Evolutionary conservation across 352 stramenopile genomes (phyloP).

Genomic region (Globisporangium cylindrosporum): DNA sequence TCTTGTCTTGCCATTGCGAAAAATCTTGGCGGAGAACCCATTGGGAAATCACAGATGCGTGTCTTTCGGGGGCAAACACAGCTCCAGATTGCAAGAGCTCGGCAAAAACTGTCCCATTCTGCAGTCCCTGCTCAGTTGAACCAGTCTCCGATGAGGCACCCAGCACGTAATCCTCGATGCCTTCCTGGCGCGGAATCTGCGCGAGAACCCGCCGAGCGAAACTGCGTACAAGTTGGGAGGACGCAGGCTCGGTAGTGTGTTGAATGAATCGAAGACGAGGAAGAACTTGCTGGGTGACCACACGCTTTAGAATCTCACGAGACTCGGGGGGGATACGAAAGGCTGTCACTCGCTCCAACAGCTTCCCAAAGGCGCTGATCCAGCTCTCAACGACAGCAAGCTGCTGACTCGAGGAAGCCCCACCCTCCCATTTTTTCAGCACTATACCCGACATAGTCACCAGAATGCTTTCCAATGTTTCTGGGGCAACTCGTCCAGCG

Average conservation of each 20-base stretch:
- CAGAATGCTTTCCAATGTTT: slow-evolving; percentile 5
- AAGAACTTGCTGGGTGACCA: slow-evolving; percentile 10
- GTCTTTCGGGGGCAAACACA: slow-evolving; percentile 10
- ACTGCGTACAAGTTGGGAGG: background rate
- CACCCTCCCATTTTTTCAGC: background rate
- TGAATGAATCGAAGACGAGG: slow-evolving; percentile 2
- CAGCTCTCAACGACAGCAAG: slow-evolving; percentile 8
- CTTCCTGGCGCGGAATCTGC: slow-evolving; percentile 10
- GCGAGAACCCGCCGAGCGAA: slow-evolving; percentile 13
- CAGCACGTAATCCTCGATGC: slow-evolving; percentile 14
- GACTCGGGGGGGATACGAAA: slow-evolving; percentile 6
- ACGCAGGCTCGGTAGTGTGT: background rate
- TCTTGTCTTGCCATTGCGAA: slow-evolving; percentile 7
- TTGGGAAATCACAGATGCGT: slow-evolving; percentile 13
- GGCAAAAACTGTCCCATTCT: slow-evolving; percentile 12
- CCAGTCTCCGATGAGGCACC: background rate
- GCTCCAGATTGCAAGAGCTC: slow-evolving; percentile 10
- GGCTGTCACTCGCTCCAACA: background rate
- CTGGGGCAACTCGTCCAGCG: slow-evolving; percentile 4
- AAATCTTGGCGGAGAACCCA: slow-evolving; percentile 23
- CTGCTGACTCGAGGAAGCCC: background rate
- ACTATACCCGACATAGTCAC: background rate
- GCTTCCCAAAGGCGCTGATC: slow-evolving; percentile 8
- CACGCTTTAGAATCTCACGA: slow-evolving; percentile 9
- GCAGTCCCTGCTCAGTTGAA: background rate